Evolutionary conservation across 225 moss, liverwort and hornwort genomes (phyloP).

Genomic region (Thuidium tamariscinum): DNA sequence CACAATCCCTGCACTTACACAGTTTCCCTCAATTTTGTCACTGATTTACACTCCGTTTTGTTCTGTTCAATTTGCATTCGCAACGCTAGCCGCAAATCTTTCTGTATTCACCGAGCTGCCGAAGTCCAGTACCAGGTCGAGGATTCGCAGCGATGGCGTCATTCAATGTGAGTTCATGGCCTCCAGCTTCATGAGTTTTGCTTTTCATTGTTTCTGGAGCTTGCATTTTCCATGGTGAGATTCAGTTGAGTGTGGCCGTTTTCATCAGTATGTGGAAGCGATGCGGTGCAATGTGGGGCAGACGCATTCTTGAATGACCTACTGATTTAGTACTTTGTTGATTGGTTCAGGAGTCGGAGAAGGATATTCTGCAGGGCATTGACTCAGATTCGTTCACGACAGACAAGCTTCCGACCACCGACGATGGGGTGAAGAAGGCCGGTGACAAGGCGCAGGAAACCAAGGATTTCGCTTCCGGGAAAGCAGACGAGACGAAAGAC

Average conservation of each 20-base stretch:
- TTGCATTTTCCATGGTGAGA: background rate
- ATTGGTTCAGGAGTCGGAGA: slow-evolving; percentile 6
- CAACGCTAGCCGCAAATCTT: background rate
- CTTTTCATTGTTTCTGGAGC: background rate
- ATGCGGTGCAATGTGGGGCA: background rate
- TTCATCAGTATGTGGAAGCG: background rate
- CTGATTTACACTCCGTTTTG: background rate
- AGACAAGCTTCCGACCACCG: background rate
- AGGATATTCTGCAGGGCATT: slow-evolving; percentile 1
- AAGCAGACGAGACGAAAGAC: background rate
- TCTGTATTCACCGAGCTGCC: background rate
- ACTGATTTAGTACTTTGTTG: background rate
- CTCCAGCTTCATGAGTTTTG: background rate
- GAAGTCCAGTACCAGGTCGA: background rate
- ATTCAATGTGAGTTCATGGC: background rate
- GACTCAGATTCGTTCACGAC: slow-evolving; percentile 5
- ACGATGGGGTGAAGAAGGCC: background rate
- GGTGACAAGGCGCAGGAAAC: background rate
- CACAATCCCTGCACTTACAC: no score
- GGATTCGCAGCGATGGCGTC: background rate
- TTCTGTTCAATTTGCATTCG: background rate
- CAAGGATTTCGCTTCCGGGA: background rate
- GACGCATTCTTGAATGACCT: background rate
- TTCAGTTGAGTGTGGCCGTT: background rate
- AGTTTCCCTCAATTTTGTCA: background rate